Evolutionary conservation across 305 asterid genomes (phyloP).

Genomic region (Plantago rigida): DNA sequence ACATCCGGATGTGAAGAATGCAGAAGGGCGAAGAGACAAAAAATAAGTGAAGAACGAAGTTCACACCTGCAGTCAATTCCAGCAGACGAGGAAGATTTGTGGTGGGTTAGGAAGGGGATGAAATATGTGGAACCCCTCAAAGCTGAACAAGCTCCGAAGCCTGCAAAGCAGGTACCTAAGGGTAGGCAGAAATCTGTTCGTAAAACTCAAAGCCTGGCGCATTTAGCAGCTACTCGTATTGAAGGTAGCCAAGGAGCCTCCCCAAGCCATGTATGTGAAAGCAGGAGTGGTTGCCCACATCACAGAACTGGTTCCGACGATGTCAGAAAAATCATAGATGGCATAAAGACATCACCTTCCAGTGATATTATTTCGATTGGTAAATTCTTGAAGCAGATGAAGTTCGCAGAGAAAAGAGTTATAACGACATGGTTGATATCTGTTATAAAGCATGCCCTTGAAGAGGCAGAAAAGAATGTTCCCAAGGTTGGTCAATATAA

Average conservation of each 20-base stretch:
- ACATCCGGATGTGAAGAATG: conserved; percentile 93
- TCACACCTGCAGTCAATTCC: conserved; percentile 43
- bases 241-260: conserved; percentile 99
- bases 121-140: conserved; percentile 56
- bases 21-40: conserved; percentile 73
- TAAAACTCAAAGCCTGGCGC: conserved; percentile 91
- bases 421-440: conserved; percentile 63
- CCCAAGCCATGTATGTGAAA: conserved; percentile 88
- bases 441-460: conserved; percentile 59
- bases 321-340: conserved; percentile 46
- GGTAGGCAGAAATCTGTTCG: conserved; percentile 84
- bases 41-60: conserved; percentile 59
- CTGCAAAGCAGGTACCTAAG: conserved; percentile 66
- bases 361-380: conserved; percentile 66
- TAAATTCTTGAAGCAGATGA: conserved; percentile 61
- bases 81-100: conserved; percentile 66
- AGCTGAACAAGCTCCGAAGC: conserved; percentile 86
- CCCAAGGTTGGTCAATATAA: conserved; percentile 62
- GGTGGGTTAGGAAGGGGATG: conserved; percentile 86
- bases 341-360: conserved; percentile 35
- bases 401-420: conserved; percentile 61
- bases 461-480: conserved; percentile 63
- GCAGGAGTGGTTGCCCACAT: conserved; percentile 67
- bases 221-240: conserved; percentile 86
- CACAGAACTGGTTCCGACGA: conserved; percentile 60